Base-by-base conservation (phyloP, 2,329 filamentous ascomycete genomes). In the Trichophyton equinum region DNA sequence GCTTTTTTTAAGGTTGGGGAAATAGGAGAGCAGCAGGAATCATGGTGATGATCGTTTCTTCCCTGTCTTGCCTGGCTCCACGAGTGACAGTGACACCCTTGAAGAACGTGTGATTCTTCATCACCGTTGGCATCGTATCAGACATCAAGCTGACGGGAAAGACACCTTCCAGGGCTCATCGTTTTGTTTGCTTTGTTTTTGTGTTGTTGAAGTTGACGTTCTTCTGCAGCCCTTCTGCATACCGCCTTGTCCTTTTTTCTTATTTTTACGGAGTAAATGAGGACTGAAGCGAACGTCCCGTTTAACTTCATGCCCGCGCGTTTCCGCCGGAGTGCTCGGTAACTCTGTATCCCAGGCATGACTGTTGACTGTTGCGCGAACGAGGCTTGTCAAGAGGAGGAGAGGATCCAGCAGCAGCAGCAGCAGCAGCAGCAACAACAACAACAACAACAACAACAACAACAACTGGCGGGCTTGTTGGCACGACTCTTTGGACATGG, bases 1-100 rank as follows among this genome's bases (percentile, higher is more conserved):
- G 46, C 46, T 51, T 51, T 51, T 55, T 33, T 55, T 18, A 55
- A 55, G 25, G 51, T 55, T 55, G 30, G 30, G 51, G 51, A 36
- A 55, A 49, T 38, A 36, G 30, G 51, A 55, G 30, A 36, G n/a
- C 25, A 18, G 30, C 4, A 27, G 27, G 15, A 30, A 27, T 36
- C 27, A 25, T 27, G 51, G 33, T 4, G 51, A 55, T 36, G 27
- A 55, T 55, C 51, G 25, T 47, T 25, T 22, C 20, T 20, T 9
- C 20, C n/a, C 46, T 51, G 22, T 4, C n/a, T 20, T 22, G 22
- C 46, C 18, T 11, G 20, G 30, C 27, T 53, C n/a, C 27, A 27
- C 51, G 27, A 55, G 27, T 55, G 51, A 55, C 22, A 20, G 51
- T 55, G 51, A 55, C 49, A n/a, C 22, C 9, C 20, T 27, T n/a